Evolutionary conservation across 2,329 filamentous ascomycete species (phyloP).

Genomic region (Xylariomycetidae sp.): DNA sequence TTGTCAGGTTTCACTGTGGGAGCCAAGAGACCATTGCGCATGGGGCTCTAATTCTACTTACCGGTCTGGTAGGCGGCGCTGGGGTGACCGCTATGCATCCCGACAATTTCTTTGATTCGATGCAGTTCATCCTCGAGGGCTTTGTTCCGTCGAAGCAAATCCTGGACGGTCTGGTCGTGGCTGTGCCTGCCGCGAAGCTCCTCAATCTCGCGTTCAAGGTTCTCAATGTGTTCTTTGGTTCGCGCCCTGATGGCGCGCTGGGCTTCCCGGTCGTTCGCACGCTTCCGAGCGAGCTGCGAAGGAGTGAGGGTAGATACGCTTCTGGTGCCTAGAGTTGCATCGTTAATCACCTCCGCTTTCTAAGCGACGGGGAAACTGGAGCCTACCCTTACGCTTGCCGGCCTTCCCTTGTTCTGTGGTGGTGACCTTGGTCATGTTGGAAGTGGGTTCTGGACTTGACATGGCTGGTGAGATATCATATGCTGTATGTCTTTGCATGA

Average conservation of each 20-base stretch:
- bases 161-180: constrained; percentile 47
- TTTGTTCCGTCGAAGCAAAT: constrained; percentile 47
- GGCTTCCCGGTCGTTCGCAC: constrained; percentile 86
- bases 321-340: constrained; percentile 49
- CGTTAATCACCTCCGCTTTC: constrained; percentile 7
- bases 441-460: constrained; percentile 13
- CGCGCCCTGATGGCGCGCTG: constrained; percentile 82
- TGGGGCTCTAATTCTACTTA: constrained; percentile 10
- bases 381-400: constrained; percentile 29
- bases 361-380: not conserved
- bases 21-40: too few relatives aligned
- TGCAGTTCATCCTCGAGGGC: constrained; percentile 49
- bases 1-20: constrained; percentile 12
- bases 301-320: constrained; percentile 85
- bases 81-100: constrained; percentile 29
- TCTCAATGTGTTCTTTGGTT: constrained; percentile 81
- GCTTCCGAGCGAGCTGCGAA: constrained; percentile 83
- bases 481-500: too few relatives aligned
- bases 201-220: constrained; percentile 68
- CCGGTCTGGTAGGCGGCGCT: constrained; percentile 21
- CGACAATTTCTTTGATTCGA: constrained; percentile 40
- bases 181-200: constrained; percentile 56
- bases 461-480: too few relatives aligned
- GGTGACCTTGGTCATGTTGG: constrained; percentile 22
- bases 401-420: constrained; percentile 16